phyloP scores from a whole-genome alignment of 768 basidiomycete genomes.

The Russula sp. region DNA sequence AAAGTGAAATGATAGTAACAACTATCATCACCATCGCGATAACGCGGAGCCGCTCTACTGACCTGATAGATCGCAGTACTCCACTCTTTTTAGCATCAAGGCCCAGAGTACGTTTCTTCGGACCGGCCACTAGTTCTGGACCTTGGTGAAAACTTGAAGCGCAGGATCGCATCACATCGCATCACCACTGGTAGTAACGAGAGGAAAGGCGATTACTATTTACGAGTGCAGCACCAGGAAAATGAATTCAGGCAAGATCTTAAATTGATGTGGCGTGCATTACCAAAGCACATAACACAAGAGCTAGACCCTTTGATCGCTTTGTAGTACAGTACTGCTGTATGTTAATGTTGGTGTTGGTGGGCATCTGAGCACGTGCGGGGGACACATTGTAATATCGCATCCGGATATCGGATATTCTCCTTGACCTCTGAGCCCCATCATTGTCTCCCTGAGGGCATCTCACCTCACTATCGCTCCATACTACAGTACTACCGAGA shows the following conservation, averaged over 20 bases:
- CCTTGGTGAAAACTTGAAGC: neutral
- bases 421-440: too few species aligned
- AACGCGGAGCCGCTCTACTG: constrained; percentile 4
- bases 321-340: too few species aligned
- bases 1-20: too few species aligned
- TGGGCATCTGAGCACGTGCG: too few species aligned
- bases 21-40: neutral
- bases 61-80: neutral
- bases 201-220: neutral
- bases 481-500: too few species aligned
- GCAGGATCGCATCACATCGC: neutral
- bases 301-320: neutral
- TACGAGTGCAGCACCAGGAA: too few species aligned
- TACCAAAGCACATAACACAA: neutral
- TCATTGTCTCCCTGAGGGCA: too few species aligned
- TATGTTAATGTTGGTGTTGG: too few species aligned
- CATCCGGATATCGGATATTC: too few species aligned
- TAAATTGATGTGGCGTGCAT: neutral
- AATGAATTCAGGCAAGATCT: neutral
- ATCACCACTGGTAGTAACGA: neutral
- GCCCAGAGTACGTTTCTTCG: neutral
- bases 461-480: too few species aligned
- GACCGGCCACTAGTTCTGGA: neutral
- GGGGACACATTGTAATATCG: too few species aligned
- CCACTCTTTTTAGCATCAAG: neutral